Base-by-base conservation (phyloP, 2,329 filamentous ascomycete genomes). In the Neospermospora avenae region DNA sequence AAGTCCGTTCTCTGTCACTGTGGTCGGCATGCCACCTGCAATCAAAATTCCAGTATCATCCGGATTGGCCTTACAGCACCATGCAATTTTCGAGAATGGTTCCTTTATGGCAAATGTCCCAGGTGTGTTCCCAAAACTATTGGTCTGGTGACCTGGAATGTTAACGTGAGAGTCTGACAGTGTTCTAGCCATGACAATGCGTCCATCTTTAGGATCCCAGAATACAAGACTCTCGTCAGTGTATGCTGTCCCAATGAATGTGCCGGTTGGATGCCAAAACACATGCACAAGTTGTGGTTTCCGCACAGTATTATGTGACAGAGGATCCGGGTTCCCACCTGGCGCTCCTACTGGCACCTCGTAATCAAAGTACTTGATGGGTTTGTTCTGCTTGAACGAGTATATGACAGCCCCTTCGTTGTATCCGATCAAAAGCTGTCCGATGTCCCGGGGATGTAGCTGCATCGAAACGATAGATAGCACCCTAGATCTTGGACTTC, bases 41-140 rank as follows among this genome's bases (percentile, higher is more conserved):
- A 99, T 82, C 41, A 99, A 76, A 24, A 99, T 80, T 1, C 87
- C 93, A 18, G 92, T 98, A 70, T 99, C 93, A 69, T 99, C 95
- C 0, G 92, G 89, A 70, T 98, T 96, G 61, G 87, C 82, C 73
- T 97, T 97, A 59, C 91, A 93, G 75, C 95, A 99, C 95, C 95
- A 99, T 1, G 87, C 83, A 58, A 98, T 85, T 63, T 86, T 87
- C 62, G 85, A 84, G 62, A 93, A 89, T 0, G 91, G 91, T 58
- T 90, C 88, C 63, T 89, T 88, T 14, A 88, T 75, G 16, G 80
- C 80, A 44, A 86, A 77, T 0, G 79, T 80, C 1, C 79, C 80
- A 3, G 81, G 75, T 0, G 74, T 69, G n/a, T 73, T 76, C 6
- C 75, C 74, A 31, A 74, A 73, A 59, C 72, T 76, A 22, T 73